Conservation (phyloP, 805 yeast species). For the Lipomyces orientalis region DNA sequence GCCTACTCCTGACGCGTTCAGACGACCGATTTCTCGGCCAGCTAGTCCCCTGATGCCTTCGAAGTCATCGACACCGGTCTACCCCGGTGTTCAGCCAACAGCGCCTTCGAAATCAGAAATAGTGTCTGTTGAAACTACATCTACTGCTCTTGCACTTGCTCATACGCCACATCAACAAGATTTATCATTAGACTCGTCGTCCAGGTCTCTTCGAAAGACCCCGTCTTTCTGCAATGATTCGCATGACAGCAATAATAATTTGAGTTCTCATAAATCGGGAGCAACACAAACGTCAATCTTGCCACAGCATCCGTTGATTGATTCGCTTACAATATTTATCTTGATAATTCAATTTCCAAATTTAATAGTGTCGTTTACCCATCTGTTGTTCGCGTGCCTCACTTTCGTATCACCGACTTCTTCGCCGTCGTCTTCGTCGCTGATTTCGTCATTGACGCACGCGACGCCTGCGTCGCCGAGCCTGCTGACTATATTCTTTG, state of each 20-base stretch:
- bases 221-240: conserved; percentile 21
- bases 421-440: conserved; percentile 18
- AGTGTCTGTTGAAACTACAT: background rate
- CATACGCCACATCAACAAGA: conserved; percentile 8
- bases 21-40: background rate
- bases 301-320: conserved; percentile 44
- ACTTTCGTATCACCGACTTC: conserved; percentile 38
- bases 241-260: conserved; percentile 9
- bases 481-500: conserved; percentile 41
- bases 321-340: conserved; percentile 46
- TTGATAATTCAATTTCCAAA: conserved; percentile 45
- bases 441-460: conserved; percentile 34
- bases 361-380: conserved; percentile 40
- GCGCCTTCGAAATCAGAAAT: background rate
- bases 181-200: conserved; percentile 8
- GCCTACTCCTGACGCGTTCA: background rate
- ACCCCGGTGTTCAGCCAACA: background rate
- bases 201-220: conserved; percentile 20
- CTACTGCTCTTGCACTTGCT: conserved; percentile 6
- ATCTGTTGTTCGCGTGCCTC: conserved; percentile 38
- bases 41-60: background rate
- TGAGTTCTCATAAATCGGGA: background rate
- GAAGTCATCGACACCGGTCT: background rate
- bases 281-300: conserved; percentile 34
- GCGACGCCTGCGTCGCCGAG: conserved; percentile 37